Evolutionary conservation across 2,329 filamentous ascomycete genomes (phyloP).

Genomic region (Geosmithia putterillii): DNA sequence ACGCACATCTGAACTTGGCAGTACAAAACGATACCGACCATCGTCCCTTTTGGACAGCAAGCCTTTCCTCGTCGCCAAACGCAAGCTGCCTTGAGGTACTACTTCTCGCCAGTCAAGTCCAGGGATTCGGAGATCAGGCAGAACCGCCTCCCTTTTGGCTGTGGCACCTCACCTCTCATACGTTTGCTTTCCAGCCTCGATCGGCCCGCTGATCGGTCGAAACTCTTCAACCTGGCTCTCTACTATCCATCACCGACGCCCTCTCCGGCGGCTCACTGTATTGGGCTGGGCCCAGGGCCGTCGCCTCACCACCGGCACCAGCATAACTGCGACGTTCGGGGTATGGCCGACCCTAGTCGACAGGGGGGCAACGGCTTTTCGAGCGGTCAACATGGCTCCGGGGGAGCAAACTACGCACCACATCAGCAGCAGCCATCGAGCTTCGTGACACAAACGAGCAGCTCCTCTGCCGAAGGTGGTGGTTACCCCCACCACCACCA

Average conservation of each 20-base stretch:
- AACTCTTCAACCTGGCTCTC: constrained; percentile 47
- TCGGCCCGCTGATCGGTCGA: constrained; percentile 18
- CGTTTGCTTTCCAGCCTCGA: no score
- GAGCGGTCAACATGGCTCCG: constrained; percentile 49
- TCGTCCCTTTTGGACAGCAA: not conserved
- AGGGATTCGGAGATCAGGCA: no score
- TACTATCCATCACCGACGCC: constrained; percentile 47
- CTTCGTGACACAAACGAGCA: constrained; percentile 17
- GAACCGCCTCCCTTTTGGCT: no score
- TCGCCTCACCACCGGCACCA: no score
- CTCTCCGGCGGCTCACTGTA: constrained; percentile 54
- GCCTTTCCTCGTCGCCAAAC: not conserved
- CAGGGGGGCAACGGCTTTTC: constrained; percentile 65
- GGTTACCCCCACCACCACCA: no score
- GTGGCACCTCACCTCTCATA: no score
- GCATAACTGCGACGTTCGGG: constrained; percentile 39
- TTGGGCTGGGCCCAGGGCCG: constrained; percentile 39
- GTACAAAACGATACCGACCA: not conserved
- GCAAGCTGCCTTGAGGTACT: not conserved
- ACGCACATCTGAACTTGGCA: not conserved
- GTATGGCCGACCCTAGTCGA: constrained; percentile 70
- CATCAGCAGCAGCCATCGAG: no score
- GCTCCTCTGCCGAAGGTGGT: constrained; percentile 25
- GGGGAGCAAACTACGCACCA: constrained; percentile 39
- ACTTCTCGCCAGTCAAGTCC: no score